Base-by-base conservation (phyloP, 2,329 filamentous ascomycete species). In the Exophiala sp. region DNA sequence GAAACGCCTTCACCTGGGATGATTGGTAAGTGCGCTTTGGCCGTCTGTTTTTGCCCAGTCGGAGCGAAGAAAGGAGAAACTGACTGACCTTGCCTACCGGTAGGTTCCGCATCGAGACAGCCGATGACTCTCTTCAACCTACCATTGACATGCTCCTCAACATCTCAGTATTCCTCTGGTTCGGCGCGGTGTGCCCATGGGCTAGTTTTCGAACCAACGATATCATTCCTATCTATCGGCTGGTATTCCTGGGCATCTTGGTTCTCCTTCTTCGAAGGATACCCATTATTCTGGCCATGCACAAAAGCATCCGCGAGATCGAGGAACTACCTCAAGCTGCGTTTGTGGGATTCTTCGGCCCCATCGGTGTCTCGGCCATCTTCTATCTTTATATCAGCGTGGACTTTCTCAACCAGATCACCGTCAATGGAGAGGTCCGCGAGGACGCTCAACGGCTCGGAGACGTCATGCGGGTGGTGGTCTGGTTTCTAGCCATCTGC, bases 111-210 rank as follows among this genome's bases (percentile, higher is more conserved):
- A 73, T 91, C 1, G 86, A 94, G 66, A 96, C 90, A 0, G 73
- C 85, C 60, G 90, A 95, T 59, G 91, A 96, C 65, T 90, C 86
- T 1, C 77, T 96, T n/a, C 89, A 96, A 64, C 89, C 89, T 0
- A 95, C 89, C 0, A 86, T 96, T 39, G 89, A 96, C 65, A 95
- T 95, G 88, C 75, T 96, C 1, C 82, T 96, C 50, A 96, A 96
- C 64, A 80, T 94, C 2, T 75, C 83, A 14, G 79, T 96, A 32
- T 96, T 96, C 66, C 80, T 95, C 68, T 96, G 88, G 89, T 91
- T 86, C 60, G 89, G 89, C 2, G 87, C 88, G 0, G 80, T 90
- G 9, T 87, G 85, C 51, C 90, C 90, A 0, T 96, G 90, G 90
- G 65, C 72, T 3, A 72, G 70, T 21, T 95, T 96, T 58, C 67